phyloP scores from a whole-genome alignment of 148 eudicot genomes.

The Simmondsia chinensis region DNA sequence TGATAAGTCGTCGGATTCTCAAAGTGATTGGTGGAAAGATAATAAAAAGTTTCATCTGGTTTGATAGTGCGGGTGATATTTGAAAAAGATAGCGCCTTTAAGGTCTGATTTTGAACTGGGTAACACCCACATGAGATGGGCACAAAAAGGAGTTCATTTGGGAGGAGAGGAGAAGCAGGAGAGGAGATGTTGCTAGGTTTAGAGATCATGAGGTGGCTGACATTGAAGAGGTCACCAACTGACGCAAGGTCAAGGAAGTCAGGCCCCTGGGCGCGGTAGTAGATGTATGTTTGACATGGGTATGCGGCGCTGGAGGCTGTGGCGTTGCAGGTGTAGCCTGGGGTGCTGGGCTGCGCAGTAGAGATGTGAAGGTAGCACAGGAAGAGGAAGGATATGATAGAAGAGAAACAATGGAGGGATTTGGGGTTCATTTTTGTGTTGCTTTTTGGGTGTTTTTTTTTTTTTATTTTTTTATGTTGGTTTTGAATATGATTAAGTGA shows the following conservation, averaged over 20 bases:
- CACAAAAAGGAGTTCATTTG: slow-evolving; percentile 48
- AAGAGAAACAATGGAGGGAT: neutral
- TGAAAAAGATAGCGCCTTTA: slow-evolving; percentile 38
- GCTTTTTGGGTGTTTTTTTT: no score
- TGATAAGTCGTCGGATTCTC: slow-evolving; percentile 68
- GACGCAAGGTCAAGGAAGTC: slow-evolving; percentile 45
- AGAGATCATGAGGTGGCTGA: slow-evolving; percentile 57
- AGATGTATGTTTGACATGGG: slow-evolving; percentile 68
- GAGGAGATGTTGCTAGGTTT: slow-evolving; percentile 62
- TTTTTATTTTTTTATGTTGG: no score
- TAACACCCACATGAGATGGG: slow-evolving; percentile 67
- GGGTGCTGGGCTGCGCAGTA: slow-evolving; percentile 42
- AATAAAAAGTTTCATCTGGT: slow-evolving; percentile 41
- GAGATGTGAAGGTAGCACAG: slow-evolving; percentile 5
- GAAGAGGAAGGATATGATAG: slow-evolving; percentile 18
- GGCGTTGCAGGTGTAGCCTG: slow-evolving; percentile 53
- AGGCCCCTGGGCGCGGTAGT: slow-evolving; percentile 38
- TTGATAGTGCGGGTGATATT: slow-evolving; percentile 27
- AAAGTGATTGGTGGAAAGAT: slow-evolving; percentile 27
- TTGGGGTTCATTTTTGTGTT: slow-evolving; percentile 10
- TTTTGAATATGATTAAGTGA: no score
- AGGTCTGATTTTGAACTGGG: slow-evolving; percentile 13
- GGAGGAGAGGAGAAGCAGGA: slow-evolving; percentile 27
- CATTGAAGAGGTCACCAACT: slow-evolving; percentile 61
- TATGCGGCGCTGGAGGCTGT: slow-evolving; percentile 21